Evolutionary conservation across 495 filamentous ascomycete genomes (phyloP), one percentile per base, ranked within the genome.

Genomic region (Aspergillus conjunctus): DNA sequence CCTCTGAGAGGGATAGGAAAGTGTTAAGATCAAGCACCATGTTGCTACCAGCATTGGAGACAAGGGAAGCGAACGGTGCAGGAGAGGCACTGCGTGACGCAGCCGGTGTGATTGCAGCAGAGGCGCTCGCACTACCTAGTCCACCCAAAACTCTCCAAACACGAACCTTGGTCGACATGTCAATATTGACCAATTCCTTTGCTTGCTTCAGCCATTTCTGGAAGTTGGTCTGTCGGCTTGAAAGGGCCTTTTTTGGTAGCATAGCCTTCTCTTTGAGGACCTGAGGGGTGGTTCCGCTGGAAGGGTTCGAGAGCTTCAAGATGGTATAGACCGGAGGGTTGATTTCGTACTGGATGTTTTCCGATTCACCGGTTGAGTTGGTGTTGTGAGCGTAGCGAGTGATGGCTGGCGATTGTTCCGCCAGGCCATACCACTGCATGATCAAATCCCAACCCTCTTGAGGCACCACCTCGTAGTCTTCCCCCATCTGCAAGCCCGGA

Each of bases 271-370:
- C 78, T 58, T 86, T 85, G 58, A 90, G 66, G 2, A 79, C 70
- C 60, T 87, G 80, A 14, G 81, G 78, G 6, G 87, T 83, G n/a
- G 81, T 84, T 9, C 72, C 81, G n/a, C 77, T 70, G 18, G 80
- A 78, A 37, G 73, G 75, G 58, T 83, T 82, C 64, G 84, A 82
- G 10, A 98, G 77, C 62, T 92, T 92, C 64, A 95, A 84, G 45
- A 98, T 83, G 1, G 88, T 92, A 74, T 96, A 91, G 20, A 96
- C 82, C 1, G 91, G 92, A 18, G 93, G 95, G 65, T 92, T 83
- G 33, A 90, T 78, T 70, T 98, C 94, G 64, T 89, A 93, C 66
- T 89, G 82, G 9, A 96, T 70, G 56, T 96, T 92, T 22, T 83
- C 72, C 8, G 75, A 74, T 2, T 73, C 76, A 15, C 81, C 79